These are phyloP conservation scores for Neoscytalidium dimidiatum DNA, from an alignment of 2,329 filamentous ascomycete species.

Conservation along the genomic window DNA sequence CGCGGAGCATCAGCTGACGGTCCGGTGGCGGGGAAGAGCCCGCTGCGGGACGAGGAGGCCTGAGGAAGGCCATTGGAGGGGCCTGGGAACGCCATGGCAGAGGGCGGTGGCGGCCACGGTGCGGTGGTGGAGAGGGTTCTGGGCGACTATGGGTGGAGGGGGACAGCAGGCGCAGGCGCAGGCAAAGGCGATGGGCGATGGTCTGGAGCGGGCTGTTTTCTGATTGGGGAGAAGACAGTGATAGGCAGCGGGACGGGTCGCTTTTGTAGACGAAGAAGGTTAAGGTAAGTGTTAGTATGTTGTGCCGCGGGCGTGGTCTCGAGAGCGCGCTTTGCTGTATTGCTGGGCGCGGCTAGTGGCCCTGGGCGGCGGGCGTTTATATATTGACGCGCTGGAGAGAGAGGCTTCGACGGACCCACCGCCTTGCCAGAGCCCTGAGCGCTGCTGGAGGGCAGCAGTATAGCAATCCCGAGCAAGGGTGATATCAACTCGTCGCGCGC, in stretches of 20 bases:
- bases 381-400: conserved; percentile 3
- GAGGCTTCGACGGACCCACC: not conserved
- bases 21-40: conserved; percentile 13
- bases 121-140: not conserved
- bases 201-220: not conserved
- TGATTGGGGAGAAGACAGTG: not conserved
- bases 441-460: conserved; percentile 7
- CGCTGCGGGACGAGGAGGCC: conserved; percentile 18
- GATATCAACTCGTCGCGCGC: conserved; percentile 4
- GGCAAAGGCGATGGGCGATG: not conserved
- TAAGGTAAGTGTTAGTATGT: not conserved
- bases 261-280: not conserved
- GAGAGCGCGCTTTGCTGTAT: not conserved
- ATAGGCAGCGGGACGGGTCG: not conserved
- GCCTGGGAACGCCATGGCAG: conserved; percentile 19
- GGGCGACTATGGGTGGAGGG: not conserved
- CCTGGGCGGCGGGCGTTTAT: conserved; percentile 13
- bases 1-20: conserved; percentile 18
- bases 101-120: not conserved
- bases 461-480: conserved; percentile 4
- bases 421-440: not conserved
- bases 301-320: conserved; percentile 2
- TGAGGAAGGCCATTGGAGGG: conserved; percentile 19
- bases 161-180: not conserved
- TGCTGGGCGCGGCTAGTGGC: conserved; percentile 15